Base-by-base conservation (phyloP, 306 rosid genomes). In the Casuarina glauca region DNA sequence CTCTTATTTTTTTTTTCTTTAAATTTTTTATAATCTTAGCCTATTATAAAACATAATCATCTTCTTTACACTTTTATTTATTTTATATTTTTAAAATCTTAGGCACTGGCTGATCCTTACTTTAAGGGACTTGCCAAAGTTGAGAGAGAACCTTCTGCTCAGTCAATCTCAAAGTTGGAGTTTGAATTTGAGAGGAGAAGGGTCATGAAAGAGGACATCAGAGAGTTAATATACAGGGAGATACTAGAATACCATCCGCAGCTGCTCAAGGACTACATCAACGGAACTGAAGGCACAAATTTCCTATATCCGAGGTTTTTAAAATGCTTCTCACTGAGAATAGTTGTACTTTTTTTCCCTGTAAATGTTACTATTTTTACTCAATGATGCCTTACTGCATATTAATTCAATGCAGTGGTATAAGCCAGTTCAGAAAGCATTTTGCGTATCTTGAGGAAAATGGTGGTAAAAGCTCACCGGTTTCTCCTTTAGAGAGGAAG, bases 21-120 rank as follows among this genome's bases (percentile, higher is more conserved):
- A 26, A 54, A 5, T 72, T 13, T 32, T 13, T 55, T 1, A 61
- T 55, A 58, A 44, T 50, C 5, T 79, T 71, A 26, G 2, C 41
- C 48, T 39, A 58, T 35, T 39, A 45, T 69, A 46, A 71, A 74
- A 72, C 13, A 63, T 41, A 79, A 80, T 49, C 55, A 16, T 35
- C 78, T 46, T 3, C 57, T 39, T 7, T 41, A 80, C 69, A 69
- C 9, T 71, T 82, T 49, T 58, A 85, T 74, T 55, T 26, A 26
- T 26, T 26, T 26, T 26, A 26, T 26, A 26, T 26, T 26, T 26
- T 26, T 26, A 26, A 26, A 26, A 26, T 26, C 1, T 49, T 77
- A 95, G 97, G 97, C 99, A 78, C 78, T 95, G 75, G 91, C 97
- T 46, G 99, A 95, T 91, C 94, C 97, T 16, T 95, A 93, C 86